Conservation (phyloP, 2,329 filamentous ascomycete species). For the Drechslerella dactyloides region DNA sequence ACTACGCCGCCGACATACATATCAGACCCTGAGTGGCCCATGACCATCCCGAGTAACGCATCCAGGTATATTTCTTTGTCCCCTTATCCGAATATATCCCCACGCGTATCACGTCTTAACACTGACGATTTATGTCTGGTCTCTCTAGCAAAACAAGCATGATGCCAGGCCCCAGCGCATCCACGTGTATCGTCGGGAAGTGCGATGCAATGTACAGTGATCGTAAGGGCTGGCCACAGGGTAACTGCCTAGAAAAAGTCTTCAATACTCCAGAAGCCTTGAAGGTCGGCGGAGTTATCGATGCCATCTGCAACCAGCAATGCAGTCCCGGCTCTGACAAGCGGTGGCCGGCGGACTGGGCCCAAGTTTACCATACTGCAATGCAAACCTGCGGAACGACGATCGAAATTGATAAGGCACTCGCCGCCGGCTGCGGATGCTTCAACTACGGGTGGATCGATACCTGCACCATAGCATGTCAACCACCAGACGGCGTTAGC, state of each 20-base stretch:
- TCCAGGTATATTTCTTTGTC: too few relatives aligned
- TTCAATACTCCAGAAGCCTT: constrained; percentile 15
- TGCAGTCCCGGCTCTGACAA: constrained; percentile 7
- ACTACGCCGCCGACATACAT: too few relatives aligned
- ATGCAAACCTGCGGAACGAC: constrained; percentile 4
- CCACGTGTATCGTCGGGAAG: constrained; percentile 1
- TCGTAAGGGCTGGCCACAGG: constrained; percentile 13
- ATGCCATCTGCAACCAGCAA: constrained; percentile 20
- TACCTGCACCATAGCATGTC: constrained; percentile 15
- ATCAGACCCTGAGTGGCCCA: too few relatives aligned
- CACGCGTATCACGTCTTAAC: too few relatives aligned
- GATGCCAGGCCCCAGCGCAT: neutral
- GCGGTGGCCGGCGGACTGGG: constrained; percentile 12
- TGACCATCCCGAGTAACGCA: too few relatives aligned
- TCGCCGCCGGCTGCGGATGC: constrained; percentile 34
- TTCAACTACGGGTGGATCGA: constrained; percentile 28
- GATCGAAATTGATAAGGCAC: constrained; percentile 11
- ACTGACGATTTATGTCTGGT: too few relatives aligned
- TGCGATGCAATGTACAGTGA: constrained; percentile 21
- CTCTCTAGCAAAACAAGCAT: neutral
- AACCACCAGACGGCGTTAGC: constrained; percentile 16
- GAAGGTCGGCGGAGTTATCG: neutral
- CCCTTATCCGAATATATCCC: too few relatives aligned
- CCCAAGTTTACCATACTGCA: neutral
- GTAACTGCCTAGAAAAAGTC: constrained; percentile 23